Percentiles rank a stretch among this genome's conserved stretches.
Conservation (phyloP, 345 rosid species). For the Trapa bicornis region DNA sequence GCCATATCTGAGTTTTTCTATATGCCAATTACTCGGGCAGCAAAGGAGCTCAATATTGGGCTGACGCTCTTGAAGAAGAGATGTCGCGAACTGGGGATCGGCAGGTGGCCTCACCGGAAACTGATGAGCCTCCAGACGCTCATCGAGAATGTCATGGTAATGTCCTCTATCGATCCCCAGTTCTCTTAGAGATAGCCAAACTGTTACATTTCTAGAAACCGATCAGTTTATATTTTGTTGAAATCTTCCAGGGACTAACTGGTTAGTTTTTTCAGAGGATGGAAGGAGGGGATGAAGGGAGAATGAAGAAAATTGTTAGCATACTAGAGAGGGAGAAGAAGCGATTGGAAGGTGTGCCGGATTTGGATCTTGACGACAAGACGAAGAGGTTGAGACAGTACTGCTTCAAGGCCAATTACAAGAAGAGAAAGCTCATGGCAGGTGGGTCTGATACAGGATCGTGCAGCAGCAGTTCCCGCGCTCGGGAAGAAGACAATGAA, state of each 20-base stretch:
- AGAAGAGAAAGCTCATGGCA: conserved; percentile 27
- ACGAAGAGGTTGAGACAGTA: conserved; percentile 72
- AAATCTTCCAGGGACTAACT: neutral
- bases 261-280: conserved; percentile 1
- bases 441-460: neutral
- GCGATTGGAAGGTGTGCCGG: conserved; percentile 50
- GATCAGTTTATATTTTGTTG: too few species aligned
- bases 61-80: conserved; percentile 60
- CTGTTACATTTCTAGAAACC: too few species aligned
- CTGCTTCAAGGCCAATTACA: conserved; percentile 74
- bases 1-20: conserved; percentile 45
- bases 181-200: too few species aligned
- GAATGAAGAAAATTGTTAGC: conserved; percentile 29
- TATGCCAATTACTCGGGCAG: conserved; percentile 51
- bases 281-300: conserved; percentile 12
- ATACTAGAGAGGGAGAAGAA: conserved; percentile 51
- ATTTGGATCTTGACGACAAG: conserved; percentile 31
- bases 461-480: neutral
- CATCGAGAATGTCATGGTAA: conserved; percentile 55
- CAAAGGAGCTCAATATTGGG: conserved; percentile 58
- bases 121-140: conserved; percentile 62
- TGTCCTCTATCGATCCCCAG: neutral
- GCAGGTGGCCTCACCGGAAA: conserved; percentile 73
- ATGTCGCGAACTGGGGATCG: conserved; percentile 62
- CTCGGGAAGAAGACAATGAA: neutral